Evolutionary conservation across 2,329 filamentous ascomycete genomes (phyloP), one percentile per base, ranked within the genome.

Genomic region (Aspergillus unguis): DNA sequence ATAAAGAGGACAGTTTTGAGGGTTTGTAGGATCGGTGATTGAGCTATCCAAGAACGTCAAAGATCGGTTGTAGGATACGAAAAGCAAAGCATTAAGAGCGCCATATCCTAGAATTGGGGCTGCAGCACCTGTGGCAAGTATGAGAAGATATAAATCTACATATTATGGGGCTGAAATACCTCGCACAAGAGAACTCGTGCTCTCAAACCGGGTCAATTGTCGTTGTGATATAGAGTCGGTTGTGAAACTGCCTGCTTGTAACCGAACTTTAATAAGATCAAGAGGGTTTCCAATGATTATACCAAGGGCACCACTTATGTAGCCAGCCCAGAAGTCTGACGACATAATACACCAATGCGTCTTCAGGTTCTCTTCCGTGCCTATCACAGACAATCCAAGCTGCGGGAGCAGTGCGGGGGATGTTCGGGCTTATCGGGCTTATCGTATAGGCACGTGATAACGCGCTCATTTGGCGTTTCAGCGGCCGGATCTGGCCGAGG

Each of bases 321-420:
- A 96, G 65, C 92, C 91, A 53, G 92, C 89, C 88, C 89, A 95
- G 72, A 96, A 96, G 69, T 96, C 92, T 61, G 90, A 84, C 46
- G 88, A 89, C 88, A 94, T 92, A 17, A 17, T 17, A 17, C 17
- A 17, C 17, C 17, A 17, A 17, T 17, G 17, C 17, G 17, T 17
- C 17, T 17, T 17, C 17, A 17, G 17, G 17, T 17, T 17, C 17
- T 17, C 17, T 17, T 17, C 17, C 17, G 17, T 17, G 17, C 17
- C 17, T 17, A 17, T 17, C 17, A 17, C 17, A 17, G 17, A 17
- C 17, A 17, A 17, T 17, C 17, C 17, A 17, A 17, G 17, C 17
- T 17, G 17, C 17, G 17, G 17, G 41, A 31, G 27, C 32, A 40
- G 26, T 44, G 43, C 28, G 51, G 45, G 54, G 44, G 27, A 48